phyloP scores from a whole-genome alignment of 805 yeast species.

The Debaryomyces castellii region DNA sequence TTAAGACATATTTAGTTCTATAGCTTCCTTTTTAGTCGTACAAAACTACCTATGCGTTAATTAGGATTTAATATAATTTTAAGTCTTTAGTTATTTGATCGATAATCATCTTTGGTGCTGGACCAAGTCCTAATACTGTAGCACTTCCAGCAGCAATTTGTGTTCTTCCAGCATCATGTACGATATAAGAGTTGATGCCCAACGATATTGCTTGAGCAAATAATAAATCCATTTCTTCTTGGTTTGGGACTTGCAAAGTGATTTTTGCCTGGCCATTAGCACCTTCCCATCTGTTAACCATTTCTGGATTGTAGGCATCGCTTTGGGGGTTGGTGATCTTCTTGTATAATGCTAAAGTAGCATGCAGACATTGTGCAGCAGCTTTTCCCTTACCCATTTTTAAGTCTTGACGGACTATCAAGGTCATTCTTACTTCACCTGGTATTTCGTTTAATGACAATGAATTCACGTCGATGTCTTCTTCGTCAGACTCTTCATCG shows the following conservation, averaged over 20 bases:
- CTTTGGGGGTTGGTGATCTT: conserved; percentile 54
- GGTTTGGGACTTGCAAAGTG: conserved; percentile 69
- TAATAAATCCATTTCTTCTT: conserved; percentile 71
- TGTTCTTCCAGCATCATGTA: conserved; percentile 96
- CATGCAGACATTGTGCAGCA: conserved; percentile 98
- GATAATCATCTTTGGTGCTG: conserved; percentile 81
- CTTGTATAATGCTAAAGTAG: conserved; percentile 88
- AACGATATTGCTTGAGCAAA: conserved; percentile 79
- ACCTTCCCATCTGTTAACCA: conserved; percentile 74
- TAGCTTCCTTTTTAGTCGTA: background rate
- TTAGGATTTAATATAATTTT: conserved; percentile 56
- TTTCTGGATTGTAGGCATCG: conserved; percentile 56
- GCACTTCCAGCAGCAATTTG: conserved; percentile 96
- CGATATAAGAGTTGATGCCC: conserved; percentile 75
- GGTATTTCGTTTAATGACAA: conserved; percentile 60
- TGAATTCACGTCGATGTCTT: conserved; percentile 57
- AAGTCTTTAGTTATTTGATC: conserved; percentile 82
- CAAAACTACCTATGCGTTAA: background rate
- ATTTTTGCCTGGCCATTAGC: conserved; percentile 90
- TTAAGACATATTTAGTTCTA: background rate
- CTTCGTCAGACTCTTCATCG: conserved; percentile 47
- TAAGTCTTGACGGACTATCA: conserved; percentile 84
- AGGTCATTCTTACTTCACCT: conserved; percentile 83
- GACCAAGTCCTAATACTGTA: conserved; percentile 95
- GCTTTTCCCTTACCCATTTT: conserved; percentile 93